A percentile compares a stretch with the other conserved stretches of the same genome.
phyloP scores from a whole-genome alignment of 169 alveolate species.

The Plasmodium cynomolgi region DNA sequence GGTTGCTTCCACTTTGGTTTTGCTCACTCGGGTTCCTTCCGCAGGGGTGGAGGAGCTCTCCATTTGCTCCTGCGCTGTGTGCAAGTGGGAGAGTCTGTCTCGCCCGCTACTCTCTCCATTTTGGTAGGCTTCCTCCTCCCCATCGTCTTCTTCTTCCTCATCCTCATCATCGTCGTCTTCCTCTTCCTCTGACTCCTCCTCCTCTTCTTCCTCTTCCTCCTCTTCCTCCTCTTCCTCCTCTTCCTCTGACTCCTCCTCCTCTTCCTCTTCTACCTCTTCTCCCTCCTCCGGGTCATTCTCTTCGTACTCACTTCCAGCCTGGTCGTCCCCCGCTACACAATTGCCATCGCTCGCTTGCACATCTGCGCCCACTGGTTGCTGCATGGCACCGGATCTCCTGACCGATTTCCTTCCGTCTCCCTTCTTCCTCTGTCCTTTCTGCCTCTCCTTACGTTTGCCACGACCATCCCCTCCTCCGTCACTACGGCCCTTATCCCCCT shows the following conservation, averaged over 20 bases:
- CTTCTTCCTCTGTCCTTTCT: background rate
- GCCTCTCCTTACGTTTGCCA: background rate
- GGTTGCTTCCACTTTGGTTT: background rate
- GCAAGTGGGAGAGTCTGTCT: background rate
- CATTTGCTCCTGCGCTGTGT: background rate
- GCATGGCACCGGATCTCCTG: background rate
- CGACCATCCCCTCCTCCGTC: background rate
- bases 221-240: constrained; percentile 1
- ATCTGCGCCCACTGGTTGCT: background rate
- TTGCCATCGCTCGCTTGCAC: background rate
- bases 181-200: background rate
- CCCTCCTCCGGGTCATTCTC: background rate
- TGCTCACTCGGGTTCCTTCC: background rate
- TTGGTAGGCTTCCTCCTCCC: background rate
- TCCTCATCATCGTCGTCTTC: background rate
- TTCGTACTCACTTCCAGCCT: background rate
- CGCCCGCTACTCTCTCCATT: background rate
- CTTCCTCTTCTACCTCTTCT: background rate
- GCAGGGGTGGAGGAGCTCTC: background rate
- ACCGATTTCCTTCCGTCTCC: background rate
- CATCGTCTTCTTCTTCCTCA: background rate
- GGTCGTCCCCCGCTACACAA: background rate
- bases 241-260: background rate
- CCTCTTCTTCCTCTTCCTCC: background rate
- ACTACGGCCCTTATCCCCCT: background rate